These are phyloP conservation scores for Ophiocordyceps robertsii DNA, from an alignment of 2,329 filamentous ascomycete genomes.

Conservation along the genomic window DNA sequence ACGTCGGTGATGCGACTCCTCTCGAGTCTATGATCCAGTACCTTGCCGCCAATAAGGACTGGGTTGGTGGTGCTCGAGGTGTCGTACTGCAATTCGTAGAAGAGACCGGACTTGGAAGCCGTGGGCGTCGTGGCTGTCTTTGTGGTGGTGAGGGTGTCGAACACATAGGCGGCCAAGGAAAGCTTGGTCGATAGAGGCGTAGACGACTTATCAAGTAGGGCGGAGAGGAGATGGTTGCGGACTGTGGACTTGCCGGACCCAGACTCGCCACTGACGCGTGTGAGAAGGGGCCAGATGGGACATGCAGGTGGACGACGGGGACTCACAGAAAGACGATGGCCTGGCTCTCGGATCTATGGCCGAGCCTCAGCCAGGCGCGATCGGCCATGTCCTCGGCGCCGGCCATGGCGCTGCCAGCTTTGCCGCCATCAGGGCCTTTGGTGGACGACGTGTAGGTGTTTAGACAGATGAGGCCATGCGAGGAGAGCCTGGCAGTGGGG, in stretches of 20 bases:
- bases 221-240: slow-evolving; percentile 74
- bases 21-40: slow-evolving; percentile 87
- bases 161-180: slow-evolving; percentile 86
- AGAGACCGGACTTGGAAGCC: slow-evolving; percentile 88
- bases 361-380: slow-evolving; percentile 72
- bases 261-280: slow-evolving; percentile 64
- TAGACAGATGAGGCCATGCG: slow-evolving; percentile 78
- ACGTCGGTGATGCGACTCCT: slow-evolving; percentile 83
- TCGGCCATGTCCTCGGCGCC: slow-evolving; percentile 87
- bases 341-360: slow-evolving; percentile 84
- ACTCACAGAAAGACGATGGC: slow-evolving; percentile 82
- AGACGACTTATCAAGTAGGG: slow-evolving; percentile 77
- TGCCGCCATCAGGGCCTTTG: slow-evolving; percentile 79
- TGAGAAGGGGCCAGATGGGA: slow-evolving; percentile 12
- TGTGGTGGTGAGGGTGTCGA: slow-evolving; percentile 91
- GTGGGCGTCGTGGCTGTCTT: slow-evolving; percentile 93
- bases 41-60: slow-evolving; percentile 81
- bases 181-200: slow-evolving; percentile 89
- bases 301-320: neutral
- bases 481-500: slow-evolving; percentile 79
- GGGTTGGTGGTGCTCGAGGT: slow-evolving; percentile 74
- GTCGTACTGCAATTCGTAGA: slow-evolving; percentile 95
- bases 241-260: slow-evolving; percentile 93
- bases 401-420: slow-evolving; percentile 82
- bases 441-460: slow-evolving; percentile 90